Percentiles rank a stretch among this genome's conserved stretches.
phyloP scores from a whole-genome alignment of 495 filamentous ascomycete genomes.

The Pyrenula aspistea region DNA sequence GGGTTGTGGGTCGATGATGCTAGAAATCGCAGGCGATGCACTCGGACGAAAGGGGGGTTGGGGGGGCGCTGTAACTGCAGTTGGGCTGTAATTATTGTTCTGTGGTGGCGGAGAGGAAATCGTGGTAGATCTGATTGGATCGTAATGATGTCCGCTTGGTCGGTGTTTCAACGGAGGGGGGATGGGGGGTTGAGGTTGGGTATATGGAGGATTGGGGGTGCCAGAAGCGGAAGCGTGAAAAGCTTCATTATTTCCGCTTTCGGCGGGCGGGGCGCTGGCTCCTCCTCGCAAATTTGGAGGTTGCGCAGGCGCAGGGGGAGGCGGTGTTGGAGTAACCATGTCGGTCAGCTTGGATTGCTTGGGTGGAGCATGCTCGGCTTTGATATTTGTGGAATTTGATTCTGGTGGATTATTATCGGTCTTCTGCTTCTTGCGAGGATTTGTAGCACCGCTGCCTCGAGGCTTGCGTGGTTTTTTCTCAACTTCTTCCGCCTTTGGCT shows the following conservation, averaged over 20 bases:
- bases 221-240: slow-evolving; percentile 9
- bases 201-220: slow-evolving; percentile 2
- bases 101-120: slow-evolving; percentile 34
- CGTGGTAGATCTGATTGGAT: slow-evolving; percentile 71
- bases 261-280: slow-evolving; percentile 8
- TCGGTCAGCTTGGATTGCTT: slow-evolving; percentile 10
- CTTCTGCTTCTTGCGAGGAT: slow-evolving; percentile 35
- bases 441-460: slow-evolving; percentile 9
- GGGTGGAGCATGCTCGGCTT: slow-evolving; percentile 3
- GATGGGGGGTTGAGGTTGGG: slow-evolving; percentile 16
- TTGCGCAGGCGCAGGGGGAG: slow-evolving; percentile 9
- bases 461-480: slow-evolving; percentile 6
- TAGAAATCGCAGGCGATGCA: slow-evolving; percentile 80
- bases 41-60: slow-evolving; percentile 51
- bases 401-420: slow-evolving; percentile 20
- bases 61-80: slow-evolving; percentile 41
- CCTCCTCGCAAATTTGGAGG: slow-evolving; percentile 7
- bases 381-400: slow-evolving; percentile 9
- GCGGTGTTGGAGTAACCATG: slow-evolving; percentile 7
- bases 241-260: slow-evolving; percentile 28
- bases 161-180: slow-evolving; percentile 14
- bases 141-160: slow-evolving; percentile 70
- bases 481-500: neutral
- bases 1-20: slow-evolving; percentile 68
- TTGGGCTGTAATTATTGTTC: slow-evolving; percentile 36